Conservation (phyloP, 2,329 filamentous ascomycete genomes). For the Hymenoscyphus albidus region DNA sequence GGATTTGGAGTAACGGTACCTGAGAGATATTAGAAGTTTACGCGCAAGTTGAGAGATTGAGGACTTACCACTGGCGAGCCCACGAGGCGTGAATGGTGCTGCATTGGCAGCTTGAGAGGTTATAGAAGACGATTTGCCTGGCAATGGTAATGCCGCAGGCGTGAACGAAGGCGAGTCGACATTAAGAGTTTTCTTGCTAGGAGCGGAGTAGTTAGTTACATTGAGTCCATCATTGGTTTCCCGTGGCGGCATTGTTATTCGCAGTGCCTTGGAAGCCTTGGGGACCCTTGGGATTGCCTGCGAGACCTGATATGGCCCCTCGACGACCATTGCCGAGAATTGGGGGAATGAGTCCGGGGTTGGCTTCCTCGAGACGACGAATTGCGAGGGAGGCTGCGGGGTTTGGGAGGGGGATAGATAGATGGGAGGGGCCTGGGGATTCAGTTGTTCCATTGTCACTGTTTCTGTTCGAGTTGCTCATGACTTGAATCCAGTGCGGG, state of each 20-base stretch:
- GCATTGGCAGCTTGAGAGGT: conserved; percentile 89
- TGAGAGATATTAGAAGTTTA: conserved; percentile 21
- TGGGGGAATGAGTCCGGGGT: neutral
- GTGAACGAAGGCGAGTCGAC: conserved; percentile 97
- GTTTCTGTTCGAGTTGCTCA: neutral
- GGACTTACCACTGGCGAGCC: conserved; percentile 37
- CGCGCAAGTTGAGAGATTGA: neutral
- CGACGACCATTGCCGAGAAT: neutral
- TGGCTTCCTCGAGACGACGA: neutral
- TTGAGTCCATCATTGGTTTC: neutral
- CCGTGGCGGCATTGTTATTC: neutral
- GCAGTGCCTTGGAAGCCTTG: neutral
- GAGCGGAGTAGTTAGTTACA: neutral
- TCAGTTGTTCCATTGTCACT: neutral
- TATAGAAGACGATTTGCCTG: conserved; percentile 66
- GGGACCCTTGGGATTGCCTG: conserved; percentile 13
- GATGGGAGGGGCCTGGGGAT: neutral
- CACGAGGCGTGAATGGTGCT: conserved; percentile 76
- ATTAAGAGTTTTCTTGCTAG: conserved; percentile 75
- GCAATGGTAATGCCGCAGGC: conserved; percentile 52
- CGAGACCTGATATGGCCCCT: conserved; percentile 6
- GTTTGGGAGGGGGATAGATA: neutral
- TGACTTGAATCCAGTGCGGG: neutral
- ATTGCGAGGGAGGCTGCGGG: neutral
- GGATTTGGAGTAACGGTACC: conserved; percentile 34